Evolutionary conservation across 2,329 filamentous ascomycete genomes (phyloP).

Genomic region (Hortaea werneckii): DNA sequence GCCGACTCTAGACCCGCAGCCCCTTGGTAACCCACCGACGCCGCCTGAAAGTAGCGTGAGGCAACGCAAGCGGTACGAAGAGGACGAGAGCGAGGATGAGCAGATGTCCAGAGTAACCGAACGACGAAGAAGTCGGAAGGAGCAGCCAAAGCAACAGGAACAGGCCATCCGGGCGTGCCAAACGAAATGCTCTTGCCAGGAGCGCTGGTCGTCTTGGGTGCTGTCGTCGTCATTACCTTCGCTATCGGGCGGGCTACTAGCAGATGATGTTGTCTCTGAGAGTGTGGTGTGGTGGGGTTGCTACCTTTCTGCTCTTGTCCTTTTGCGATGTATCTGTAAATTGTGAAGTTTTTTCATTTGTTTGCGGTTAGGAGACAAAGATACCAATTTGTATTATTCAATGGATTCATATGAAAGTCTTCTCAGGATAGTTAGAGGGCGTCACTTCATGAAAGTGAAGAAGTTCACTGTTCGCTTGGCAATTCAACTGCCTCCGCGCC

Average conservation of each 20-base stretch:
- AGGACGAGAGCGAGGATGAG: slow-evolving; percentile 46
- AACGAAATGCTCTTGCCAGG: slow-evolving; percentile 90
- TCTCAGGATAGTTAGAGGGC: neutral
- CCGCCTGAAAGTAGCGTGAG: slow-evolving; percentile 42
- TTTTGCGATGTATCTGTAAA: too few species aligned
- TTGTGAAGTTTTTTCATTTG: too few species aligned
- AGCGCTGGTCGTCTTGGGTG: slow-evolving; percentile 87
- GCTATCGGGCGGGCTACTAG: slow-evolving; percentile 45
- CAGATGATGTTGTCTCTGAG: slow-evolving; percentile 8
- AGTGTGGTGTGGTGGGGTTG: too few species aligned
- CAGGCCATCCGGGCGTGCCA: slow-evolving; percentile 83
- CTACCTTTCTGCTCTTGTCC: too few species aligned
- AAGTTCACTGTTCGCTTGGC: too few species aligned
- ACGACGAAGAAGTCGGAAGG: slow-evolving; percentile 18
- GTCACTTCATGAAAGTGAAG: too few species aligned
- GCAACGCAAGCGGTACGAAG: slow-evolving; percentile 36
- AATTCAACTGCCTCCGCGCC: too few species aligned
- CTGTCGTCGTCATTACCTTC: slow-evolving; percentile 90
- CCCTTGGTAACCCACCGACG: slow-evolving; percentile 40
- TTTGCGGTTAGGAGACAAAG: neutral
- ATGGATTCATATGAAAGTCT: neutral
- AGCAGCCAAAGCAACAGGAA: slow-evolving; percentile 47
- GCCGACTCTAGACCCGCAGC: slow-evolving; percentile 50
- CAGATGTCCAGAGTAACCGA: slow-evolving; percentile 28
- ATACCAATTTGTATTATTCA: neutral